These are phyloP conservation scores for Aspergillus homomorphus DNA, from an alignment of 495 filamentous ascomycete genomes.

Conservation along the genomic window DNA sequence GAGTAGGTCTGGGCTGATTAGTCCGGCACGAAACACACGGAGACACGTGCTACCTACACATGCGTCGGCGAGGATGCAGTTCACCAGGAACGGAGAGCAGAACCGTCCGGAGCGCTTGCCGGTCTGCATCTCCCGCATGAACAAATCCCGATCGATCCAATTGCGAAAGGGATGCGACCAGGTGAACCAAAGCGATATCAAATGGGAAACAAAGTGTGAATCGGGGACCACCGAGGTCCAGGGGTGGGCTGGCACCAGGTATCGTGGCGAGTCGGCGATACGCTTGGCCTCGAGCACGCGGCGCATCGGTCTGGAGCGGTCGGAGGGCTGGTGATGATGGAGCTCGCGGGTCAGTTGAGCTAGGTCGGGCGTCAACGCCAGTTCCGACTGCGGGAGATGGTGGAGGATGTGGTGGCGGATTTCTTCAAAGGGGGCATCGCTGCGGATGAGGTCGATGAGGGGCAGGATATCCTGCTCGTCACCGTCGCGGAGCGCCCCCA, in stretches of 20 bases:
- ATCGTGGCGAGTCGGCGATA: slow-evolving; percentile 21
- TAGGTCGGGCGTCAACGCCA: slow-evolving; percentile 27
- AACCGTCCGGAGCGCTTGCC: slow-evolving; percentile 21
- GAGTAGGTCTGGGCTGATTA: slow-evolving; percentile 19
- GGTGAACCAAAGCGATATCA: slow-evolving; percentile 43
- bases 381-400: slow-evolving; percentile 21
- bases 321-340: slow-evolving; percentile 13
- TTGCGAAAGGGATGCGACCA: slow-evolving; percentile 42
- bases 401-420: slow-evolving; percentile 31
- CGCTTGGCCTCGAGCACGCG: slow-evolving; percentile 24
- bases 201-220: slow-evolving; percentile 41
- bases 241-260: slow-evolving; percentile 33
- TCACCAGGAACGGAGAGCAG: slow-evolving; percentile 47
- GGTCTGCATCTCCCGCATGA: slow-evolving; percentile 37
- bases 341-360: slow-evolving; percentile 20
- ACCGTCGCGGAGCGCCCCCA: slow-evolving; percentile 28
- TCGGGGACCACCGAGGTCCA: slow-evolving; percentile 42
- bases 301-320: slow-evolving; percentile 16
- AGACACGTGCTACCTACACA: slow-evolving; percentile 23
- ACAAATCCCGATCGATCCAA: slow-evolving; percentile 38
- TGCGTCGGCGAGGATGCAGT: slow-evolving; percentile 36
- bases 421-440: slow-evolving; percentile 30
- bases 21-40: neutral
- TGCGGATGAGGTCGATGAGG: slow-evolving; percentile 36
- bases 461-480: slow-evolving; percentile 19